These are phyloP conservation scores for sunflower (Helianthus annuus) DNA, from an alignment of 129 eudicot species.

Conservation along the genomic window HanXRQr2.0-SUNRISE NC_035445.2:167732017-167732516, in stretches of 20 bases:
- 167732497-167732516: slow-evolving; percentile 96
- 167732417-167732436: slow-evolving; percentile 56
- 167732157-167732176: too few species aligned
- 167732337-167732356: slow-evolving; percentile 35
- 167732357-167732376: slow-evolving; percentile 35
- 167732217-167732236: neutral
- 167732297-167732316: neutral
- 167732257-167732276: neutral
- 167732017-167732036: too few species aligned
- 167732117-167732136: too few species aligned
- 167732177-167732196: too few species aligned
- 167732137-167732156: too few species aligned
- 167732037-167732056: too few species aligned
- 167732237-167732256: neutral
- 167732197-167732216: neutral
- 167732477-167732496: slow-evolving; percentile 95
- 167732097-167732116: too few species aligned
- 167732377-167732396: slow-evolving; percentile 24
- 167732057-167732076: too few species aligned
- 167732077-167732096: too few species aligned
- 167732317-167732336: slow-evolving; percentile 13
- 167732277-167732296: neutral
- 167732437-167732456: slow-evolving; percentile 80
- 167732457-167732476: slow-evolving; percentile 51
- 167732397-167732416: slow-evolving; percentile 15